Evolutionary conservation across 2,329 filamentous ascomycete species (phyloP), one percentile per base, ranked within the genome.

Genomic region (Penicillium psychrosexuale): DNA sequence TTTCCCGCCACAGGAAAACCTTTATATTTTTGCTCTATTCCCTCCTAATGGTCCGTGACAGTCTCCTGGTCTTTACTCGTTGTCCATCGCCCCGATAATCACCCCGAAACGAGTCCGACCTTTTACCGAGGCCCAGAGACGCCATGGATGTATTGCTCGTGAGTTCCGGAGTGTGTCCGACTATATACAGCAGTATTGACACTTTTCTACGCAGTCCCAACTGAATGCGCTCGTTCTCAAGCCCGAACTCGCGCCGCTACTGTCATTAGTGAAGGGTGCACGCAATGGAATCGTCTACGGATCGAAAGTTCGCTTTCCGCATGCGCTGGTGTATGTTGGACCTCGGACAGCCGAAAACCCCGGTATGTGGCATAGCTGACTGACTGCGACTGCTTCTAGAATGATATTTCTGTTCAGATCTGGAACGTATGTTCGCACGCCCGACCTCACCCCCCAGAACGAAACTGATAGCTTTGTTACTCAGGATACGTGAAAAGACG

Each of bases 231-330:
- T 96, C 53, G 80, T 92, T 63, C 83, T 94, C 59, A 86, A 97
- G 72, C 91, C 92, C 6, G 82, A 85, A 63, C 90, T 96, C 77
- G 90, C 94, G 67, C 90, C 94, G 67, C 73, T 91, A 53, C 84
- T 99, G 59, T 85, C 90, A 54, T 81, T 99, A 63, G 73, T 96
- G 73, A 99, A 99, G 82, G 91, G 86, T 67, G 89, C 94, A 63
- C 91, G 94, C 76, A 99, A 97, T 85, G 94, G 94, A 73, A 87
- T 92, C 62, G 91, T 99, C 60, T 99, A 99, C 77, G 94, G 94
- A 58, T 86, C 90, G 67, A 97, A 97, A 84, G 91, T 99, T 75
- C 92, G 94, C 61, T 97, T 99, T 78, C 94, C 94, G 61, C 94
- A 99, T 78, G 94, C 94, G 58, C 83, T 99, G 64, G 94, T 99